Conservation (phyloP, 768 basidiomycete species). For the Russula olivacea region DNA sequence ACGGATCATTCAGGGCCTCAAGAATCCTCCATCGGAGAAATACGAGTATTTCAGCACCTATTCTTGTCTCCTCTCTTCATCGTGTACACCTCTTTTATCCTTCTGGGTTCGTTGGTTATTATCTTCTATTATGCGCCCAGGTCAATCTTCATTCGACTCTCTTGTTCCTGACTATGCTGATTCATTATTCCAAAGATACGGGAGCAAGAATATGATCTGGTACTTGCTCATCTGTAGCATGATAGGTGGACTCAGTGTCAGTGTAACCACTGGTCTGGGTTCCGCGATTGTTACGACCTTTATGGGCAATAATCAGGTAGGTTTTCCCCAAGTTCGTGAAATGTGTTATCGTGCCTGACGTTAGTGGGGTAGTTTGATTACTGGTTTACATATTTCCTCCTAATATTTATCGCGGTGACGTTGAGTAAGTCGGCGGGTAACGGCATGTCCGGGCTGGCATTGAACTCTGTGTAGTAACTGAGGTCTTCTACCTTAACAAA, state of each 20-base stretch:
- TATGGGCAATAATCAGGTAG: slow-evolving; percentile 70
- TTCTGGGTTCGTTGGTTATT: slow-evolving; percentile 59
- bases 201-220: slow-evolving; percentile 91
- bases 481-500: slow-evolving; percentile 93
- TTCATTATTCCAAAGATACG: slow-evolving; percentile 45
- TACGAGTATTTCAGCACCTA: slow-evolving; percentile 63
- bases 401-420: slow-evolving; percentile 78
- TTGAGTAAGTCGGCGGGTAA: slow-evolving; percentile 47
- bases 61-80: slow-evolving; percentile 85
- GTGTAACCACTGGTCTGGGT: slow-evolving; percentile 91
- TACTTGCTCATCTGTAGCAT: slow-evolving; percentile 92
- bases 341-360: slow-evolving; percentile 7
- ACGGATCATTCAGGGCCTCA: slow-evolving; percentile 46
- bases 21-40: slow-evolving; percentile 64
- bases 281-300: slow-evolving; percentile 80
- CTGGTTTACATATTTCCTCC: slow-evolving; percentile 88
- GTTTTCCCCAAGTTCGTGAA: slow-evolving; percentile 27
- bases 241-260: slow-evolving; percentile 94
- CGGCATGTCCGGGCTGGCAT: neutral
- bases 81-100: slow-evolving; percentile 57
- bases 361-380: slow-evolving; percentile 60
- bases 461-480: slow-evolving; percentile 49
- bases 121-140: slow-evolving; percentile 78
- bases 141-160: slow-evolving; percentile 32
- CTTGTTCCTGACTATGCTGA: slow-evolving; percentile 4